Conservation (phyloP, 805 yeast species). For the Barnettozyma sp. region DNA sequence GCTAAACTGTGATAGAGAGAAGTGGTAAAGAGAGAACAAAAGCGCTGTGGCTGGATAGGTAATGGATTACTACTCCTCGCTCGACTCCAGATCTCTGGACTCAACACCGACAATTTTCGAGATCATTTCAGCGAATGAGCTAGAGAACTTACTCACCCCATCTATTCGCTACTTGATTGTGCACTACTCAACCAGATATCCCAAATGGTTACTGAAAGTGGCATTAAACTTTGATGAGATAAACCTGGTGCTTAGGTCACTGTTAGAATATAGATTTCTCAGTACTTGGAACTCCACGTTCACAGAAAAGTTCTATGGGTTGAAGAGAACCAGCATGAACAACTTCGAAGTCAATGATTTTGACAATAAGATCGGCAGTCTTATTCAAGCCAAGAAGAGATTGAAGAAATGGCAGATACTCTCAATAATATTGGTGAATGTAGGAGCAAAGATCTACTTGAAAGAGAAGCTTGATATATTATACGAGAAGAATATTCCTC, state of each 20-base stretch:
- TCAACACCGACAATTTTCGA: conserved; percentile 85
- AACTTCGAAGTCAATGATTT: conserved; percentile 29
- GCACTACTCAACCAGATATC: conserved; percentile 74
- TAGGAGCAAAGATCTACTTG: conserved; percentile 57
- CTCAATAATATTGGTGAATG: conserved; percentile 50
- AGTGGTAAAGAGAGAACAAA: background rate
- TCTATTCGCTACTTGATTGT: conserved; percentile 74
- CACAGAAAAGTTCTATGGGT: conserved; percentile 88
- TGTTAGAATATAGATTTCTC: conserved; percentile 66
- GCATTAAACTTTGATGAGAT: conserved; percentile 75
- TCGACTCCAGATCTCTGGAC: conserved; percentile 72
- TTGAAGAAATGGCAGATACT: conserved; percentile 47
- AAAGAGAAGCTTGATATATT: conserved; percentile 58
- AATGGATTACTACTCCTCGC: conserved; percentile 76
- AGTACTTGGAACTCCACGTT: conserved; percentile 76
- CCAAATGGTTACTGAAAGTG: conserved; percentile 53
- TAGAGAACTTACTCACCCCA: conserved; percentile 72
- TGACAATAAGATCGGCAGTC: conserved; percentile 25
- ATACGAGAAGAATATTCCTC: conserved; percentile 58
- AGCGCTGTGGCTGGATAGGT: background rate
- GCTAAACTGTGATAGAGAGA: background rate
- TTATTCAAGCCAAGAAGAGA: conserved; percentile 44
- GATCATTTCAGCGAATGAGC: conserved; percentile 72
- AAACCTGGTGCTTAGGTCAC: conserved; percentile 50
- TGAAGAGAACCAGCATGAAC: conserved; percentile 46